These are phyloP conservation scores for Sphagnum contortum DNA, from an alignment of 225 moss, liverwort and hornwort genomes.

Conservation along the genomic window DNA sequence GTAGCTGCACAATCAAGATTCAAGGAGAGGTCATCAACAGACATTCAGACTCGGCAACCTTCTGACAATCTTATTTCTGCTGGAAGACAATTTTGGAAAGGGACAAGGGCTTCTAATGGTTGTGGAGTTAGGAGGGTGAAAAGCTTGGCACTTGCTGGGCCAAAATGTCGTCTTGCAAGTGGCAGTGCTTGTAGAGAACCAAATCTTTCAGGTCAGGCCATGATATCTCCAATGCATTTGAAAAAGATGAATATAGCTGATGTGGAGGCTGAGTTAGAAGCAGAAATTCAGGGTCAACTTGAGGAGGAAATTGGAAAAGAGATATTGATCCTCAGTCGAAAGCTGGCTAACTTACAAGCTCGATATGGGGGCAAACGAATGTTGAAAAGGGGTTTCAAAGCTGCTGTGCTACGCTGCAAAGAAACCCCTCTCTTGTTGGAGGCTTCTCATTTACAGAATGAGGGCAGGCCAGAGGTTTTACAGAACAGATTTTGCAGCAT, in stretches of 20 bases:
- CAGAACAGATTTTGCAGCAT: conserved; percentile 9
- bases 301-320: conserved; percentile 81
- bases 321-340: conserved; percentile 63
- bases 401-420: conserved; percentile 48
- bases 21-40: conserved; percentile 10
- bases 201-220: conserved; percentile 6
- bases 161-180: neutral
- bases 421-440: conserved; percentile 50
- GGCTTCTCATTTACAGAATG: conserved; percentile 13
- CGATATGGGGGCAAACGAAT: conserved; percentile 43
- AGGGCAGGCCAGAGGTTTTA: conserved; percentile 10
- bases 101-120: conserved; percentile 12
- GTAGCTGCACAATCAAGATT: conserved; percentile 5
- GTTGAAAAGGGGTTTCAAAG: conserved; percentile 19
- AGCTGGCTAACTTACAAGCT: conserved; percentile 58
- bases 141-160: conserved; percentile 12
- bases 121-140: conserved; percentile 7
- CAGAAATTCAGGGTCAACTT: conserved; percentile 55
- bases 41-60: conserved; percentile 10
- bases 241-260: conserved; percentile 5
- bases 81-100: conserved; percentile 30
- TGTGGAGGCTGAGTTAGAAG: conserved; percentile 50
- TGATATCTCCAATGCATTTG: conserved; percentile 11
- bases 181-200: conserved; percentile 4
- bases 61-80: conserved; percentile 22